phyloP scores from a whole-genome alignment of 2,329 filamentous ascomycete species.

The Monilinia laxa region DNA sequence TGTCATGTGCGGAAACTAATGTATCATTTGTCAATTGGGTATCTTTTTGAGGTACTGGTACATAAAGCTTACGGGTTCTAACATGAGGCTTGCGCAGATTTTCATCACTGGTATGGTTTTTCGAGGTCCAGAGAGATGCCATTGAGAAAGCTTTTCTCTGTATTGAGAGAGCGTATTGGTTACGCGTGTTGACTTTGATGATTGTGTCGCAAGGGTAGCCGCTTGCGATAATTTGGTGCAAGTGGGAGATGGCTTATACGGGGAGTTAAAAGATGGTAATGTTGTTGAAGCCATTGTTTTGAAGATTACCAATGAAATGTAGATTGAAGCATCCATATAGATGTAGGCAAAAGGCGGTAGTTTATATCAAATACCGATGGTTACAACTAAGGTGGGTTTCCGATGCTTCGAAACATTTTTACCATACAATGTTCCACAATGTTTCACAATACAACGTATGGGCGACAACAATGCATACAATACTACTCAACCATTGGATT shows the following conservation, averaged over 20 bases:
- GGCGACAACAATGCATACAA: background rate
- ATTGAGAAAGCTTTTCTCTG: background rate
- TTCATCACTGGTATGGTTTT: background rate
- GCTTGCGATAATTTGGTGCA: background rate
- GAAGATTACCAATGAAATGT: background rate
- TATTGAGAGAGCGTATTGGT: background rate
- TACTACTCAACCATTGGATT: too few relatives aligned
- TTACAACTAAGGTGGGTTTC: background rate
- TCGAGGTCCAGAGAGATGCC: background rate
- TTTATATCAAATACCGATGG: background rate
- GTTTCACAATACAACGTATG: background rate
- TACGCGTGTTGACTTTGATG: background rate
- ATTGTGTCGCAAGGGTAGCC: background rate
- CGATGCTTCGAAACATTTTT: background rate
- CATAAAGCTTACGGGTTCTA: constrained; percentile 13
- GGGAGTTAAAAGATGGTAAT: constrained; percentile 9
- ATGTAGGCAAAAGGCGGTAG: background rate
- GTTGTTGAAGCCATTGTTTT: background rate
- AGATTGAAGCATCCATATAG: background rate
- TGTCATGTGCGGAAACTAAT: constrained; percentile 28
- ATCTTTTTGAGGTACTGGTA: background rate
- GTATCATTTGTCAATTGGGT: background rate
- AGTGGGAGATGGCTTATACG: background rate
- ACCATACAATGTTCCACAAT: too few relatives aligned
- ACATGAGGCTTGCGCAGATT: constrained; percentile 1